Percentiles rank a stretch among this genome's conserved stretches.
Evolutionary conservation across 768 basidiomycete genomes (phyloP).

Genomic region (Leccinum fibrillosum): DNA sequence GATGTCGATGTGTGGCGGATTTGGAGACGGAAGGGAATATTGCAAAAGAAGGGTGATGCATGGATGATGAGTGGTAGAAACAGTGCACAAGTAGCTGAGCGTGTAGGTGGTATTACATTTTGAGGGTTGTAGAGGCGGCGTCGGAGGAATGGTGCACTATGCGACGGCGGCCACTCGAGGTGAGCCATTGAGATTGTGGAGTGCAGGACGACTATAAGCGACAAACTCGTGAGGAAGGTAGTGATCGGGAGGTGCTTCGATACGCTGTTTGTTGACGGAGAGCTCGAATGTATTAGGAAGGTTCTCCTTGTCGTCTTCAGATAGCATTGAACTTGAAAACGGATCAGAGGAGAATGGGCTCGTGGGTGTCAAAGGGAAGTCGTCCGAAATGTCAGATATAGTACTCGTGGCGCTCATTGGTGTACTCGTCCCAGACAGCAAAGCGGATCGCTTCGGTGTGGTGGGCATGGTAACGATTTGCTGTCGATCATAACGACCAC

Average conservation of each 20-base stretch:
- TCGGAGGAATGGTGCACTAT: conserved; percentile 45
- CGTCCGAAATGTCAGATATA: conserved; percentile 73
- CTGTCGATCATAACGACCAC: conserved; percentile 66
- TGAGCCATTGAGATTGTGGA: conserved; percentile 72
- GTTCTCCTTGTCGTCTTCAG: conserved; percentile 81
- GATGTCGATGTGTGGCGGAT: conserved; percentile 49
- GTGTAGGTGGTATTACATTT: conserved; percentile 79
- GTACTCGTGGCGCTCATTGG: conserved; percentile 74
- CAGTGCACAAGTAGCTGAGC: conserved; percentile 58
- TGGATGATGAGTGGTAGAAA: conserved; percentile 65
- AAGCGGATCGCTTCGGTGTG: conserved; percentile 46
- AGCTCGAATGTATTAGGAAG: conserved; percentile 68
- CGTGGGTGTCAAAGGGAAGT: conserved; percentile 80
- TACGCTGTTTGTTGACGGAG: conserved; percentile 64
- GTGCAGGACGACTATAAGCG: conserved; percentile 70
- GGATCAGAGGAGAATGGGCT: conserved; percentile 51
- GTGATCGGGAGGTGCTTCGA: conserved; percentile 69
- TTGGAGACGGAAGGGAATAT: conserved; percentile 41
- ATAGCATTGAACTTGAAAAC: conserved; percentile 58
- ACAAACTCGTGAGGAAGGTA: conserved; percentile 81
- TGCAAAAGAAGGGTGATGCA: conserved; percentile 62
- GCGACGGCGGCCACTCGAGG: conserved; percentile 53
- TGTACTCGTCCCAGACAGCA: conserved; percentile 56
- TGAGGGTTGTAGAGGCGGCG: conserved; percentile 51
- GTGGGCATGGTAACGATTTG: conserved; percentile 52